These are phyloP conservation scores for Penicillium diatomitis DNA, from an alignment of 495 filamentous ascomycete species.

Conservation along the genomic window DNA sequence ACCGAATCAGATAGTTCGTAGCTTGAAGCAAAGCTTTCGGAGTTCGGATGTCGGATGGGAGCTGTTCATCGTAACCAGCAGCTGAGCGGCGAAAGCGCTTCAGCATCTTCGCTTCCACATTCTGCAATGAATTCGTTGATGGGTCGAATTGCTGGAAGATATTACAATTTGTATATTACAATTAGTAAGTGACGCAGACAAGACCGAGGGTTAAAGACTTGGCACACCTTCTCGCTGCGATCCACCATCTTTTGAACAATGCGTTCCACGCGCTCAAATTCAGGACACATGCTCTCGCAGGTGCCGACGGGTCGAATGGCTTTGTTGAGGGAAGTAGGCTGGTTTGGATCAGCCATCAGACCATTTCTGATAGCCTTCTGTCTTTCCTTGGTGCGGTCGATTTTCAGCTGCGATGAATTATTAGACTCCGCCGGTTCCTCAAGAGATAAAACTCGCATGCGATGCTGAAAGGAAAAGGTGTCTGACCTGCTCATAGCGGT, in stretches of 20 bases:
- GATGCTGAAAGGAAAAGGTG: background rate
- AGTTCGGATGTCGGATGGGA: slow-evolving; percentile 87
- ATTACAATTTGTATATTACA: slow-evolving; percentile 5
- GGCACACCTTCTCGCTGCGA: slow-evolving; percentile 47
- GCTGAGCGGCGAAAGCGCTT: slow-evolving; percentile 87
- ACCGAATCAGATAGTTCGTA: slow-evolving; percentile 72
- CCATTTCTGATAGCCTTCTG: slow-evolving; percentile 61
- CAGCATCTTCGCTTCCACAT: slow-evolving; percentile 54
- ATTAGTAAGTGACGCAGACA: slow-evolving; percentile 1
- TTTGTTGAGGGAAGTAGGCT: slow-evolving; percentile 66
- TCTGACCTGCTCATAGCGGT: slow-evolving; percentile 38
- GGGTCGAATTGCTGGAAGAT: slow-evolving; percentile 27
- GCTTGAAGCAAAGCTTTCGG: slow-evolving; percentile 64
- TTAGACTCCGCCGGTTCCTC: slow-evolving; percentile 11
- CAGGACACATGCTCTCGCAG: slow-evolving; percentile 89
- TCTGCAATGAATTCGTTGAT: slow-evolving; percentile 24
- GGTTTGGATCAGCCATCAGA: slow-evolving; percentile 82
- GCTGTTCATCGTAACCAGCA: slow-evolving; percentile 81
- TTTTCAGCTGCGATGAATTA: slow-evolving; percentile 40
- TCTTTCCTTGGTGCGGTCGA: slow-evolving; percentile 59
- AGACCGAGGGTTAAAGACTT: background rate
- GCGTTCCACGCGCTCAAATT: slow-evolving; percentile 74
- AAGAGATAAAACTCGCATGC: background rate
- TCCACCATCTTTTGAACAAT: slow-evolving; percentile 62
- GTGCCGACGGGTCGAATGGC: slow-evolving; percentile 83